Evolutionary conservation across 352 stramenopile species (phyloP), one percentile per base, ranked within the genome.

Genomic region (Halophytophthora batemanensis): DNA sequence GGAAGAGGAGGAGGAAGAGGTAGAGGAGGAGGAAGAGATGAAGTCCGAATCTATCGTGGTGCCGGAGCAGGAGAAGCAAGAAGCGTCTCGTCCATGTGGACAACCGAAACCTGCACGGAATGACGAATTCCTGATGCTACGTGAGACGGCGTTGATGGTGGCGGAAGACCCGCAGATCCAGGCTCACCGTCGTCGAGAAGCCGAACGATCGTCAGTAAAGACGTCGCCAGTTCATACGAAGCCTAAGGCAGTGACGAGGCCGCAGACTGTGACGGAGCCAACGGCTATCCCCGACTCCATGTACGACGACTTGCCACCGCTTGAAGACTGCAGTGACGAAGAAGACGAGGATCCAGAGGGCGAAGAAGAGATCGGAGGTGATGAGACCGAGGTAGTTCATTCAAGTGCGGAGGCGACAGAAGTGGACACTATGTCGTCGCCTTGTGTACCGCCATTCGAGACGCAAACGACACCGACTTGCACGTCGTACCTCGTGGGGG

Each of bases 111-210:
- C 38, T 33, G 14, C 35, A 8, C 4, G 64, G 7, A 63, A 86
- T 1, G 76, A 88, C 17, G 59, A 59, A 18, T 88, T 89, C 19
- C 49, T 48, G 33, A 82, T 76, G 70, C 57, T 91, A 0, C 49
- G 74, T 18, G 77, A 91, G 50, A 86, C 65, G 3, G 72, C 77
- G 13, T n/a, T 81, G 18, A 89, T 89, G 74, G 74, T 88, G 17
- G 59, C 62, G 21, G 76, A 89, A 21, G 78, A 91, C 25, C 74
- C 81, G 11, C 62, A 85, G 13, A 34, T 72, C 7, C 45, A 64
- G 6, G 50, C 56, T 34, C 33, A 47, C 29, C 17, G 21, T 48
- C 35, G 45, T 23, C 57, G 34, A 18, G 19, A 55, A 17, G 6
- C 34, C 15, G 51, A 61, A 38, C 35, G 17, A 28, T 33, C 48